Percentiles rank a stretch among this genome's conserved stretches.
Conservation (phyloP, 2,329 filamentous ascomycete species). For the Trichophyton rubrum region DNA sequence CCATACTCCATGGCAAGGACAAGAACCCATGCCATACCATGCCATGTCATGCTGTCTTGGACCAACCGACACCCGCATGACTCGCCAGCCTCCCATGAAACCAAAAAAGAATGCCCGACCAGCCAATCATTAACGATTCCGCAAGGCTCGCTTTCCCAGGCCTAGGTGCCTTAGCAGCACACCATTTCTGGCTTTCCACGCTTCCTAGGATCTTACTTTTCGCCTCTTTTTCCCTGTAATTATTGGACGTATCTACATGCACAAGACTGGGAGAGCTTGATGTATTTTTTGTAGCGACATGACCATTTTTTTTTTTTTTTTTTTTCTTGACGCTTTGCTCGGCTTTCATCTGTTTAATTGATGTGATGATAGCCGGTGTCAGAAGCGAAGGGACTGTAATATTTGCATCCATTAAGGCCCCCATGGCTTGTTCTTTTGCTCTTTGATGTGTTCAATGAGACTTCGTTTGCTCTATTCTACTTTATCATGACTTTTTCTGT, state of each 20-base stretch:
- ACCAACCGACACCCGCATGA: not conserved
- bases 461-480: not conserved
- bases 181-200: not conserved
- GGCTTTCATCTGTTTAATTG: not conserved
- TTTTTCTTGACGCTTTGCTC: not conserved
- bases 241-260: constrained; percentile 1
- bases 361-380: not conserved
- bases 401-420: not conserved
- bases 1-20: not conserved
- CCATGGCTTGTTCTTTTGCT: not conserved
- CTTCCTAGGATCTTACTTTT: not conserved
- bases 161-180: not conserved
- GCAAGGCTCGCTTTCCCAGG: not conserved
- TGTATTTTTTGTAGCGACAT: not conserved
- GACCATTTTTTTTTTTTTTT: not conserved
- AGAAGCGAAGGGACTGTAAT: not conserved
- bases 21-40: not conserved
- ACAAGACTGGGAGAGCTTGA: not conserved
- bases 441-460: not conserved
- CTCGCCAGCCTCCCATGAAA: not conserved
- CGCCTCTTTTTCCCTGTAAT: not conserved
- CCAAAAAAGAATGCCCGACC: not conserved
- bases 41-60: not conserved
- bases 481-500: not conserved
- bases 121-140: not conserved